These are phyloP conservation scores for Claviceps quebecensis DNA, from an alignment of 2,329 filamentous ascomycete species.

Conservation along the genomic window DNA sequence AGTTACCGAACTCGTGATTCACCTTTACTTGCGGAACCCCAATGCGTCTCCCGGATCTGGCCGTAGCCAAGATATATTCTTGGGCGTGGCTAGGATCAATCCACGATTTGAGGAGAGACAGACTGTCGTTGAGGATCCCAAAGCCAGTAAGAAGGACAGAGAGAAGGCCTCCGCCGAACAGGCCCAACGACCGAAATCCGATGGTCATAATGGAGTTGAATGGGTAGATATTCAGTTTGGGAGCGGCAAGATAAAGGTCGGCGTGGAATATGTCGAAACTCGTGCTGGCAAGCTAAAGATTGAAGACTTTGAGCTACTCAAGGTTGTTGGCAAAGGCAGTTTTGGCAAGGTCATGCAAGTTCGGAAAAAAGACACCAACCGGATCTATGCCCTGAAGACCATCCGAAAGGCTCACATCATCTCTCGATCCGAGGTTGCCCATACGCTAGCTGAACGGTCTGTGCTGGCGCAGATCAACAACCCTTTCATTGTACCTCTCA, in stretches of 20 bases:
- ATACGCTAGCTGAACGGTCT: conserved; percentile 93
- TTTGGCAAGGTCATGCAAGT: conserved; percentile 99
- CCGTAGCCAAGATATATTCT: conserved; percentile 89
- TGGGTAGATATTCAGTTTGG: conserved; percentile 90
- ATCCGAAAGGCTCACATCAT: conserved; percentile 99
- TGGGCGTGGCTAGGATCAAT: conserved; percentile 79
- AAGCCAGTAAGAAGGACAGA: conserved; percentile 73
- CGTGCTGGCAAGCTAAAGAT: conserved; percentile 79
- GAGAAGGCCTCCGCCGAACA: conserved; percentile 62
- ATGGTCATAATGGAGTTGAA: conserved; percentile 61
- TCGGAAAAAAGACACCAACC: conserved; percentile 90
- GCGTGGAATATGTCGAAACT: conserved; percentile 92
- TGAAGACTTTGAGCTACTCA: conserved; percentile 92
- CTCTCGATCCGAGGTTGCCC: conserved; percentile 90
- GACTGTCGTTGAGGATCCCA: conserved; percentile 60
- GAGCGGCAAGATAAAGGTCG: conserved; percentile 75
- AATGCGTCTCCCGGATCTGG: conserved; percentile 72
- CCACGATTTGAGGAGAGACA: conserved; percentile 80
- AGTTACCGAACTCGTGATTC: conserved; percentile 78
- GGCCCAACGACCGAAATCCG: conserved; percentile 32
- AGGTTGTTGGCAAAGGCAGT: conserved; percentile 94
- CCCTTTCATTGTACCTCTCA: conserved; percentile 95
- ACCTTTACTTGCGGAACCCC: conserved; percentile 90
- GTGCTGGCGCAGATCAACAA: conserved; percentile 99
- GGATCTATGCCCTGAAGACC: conserved; percentile 98